A percentile compares a stretch with the other conserved stretches of the same genome.
Evolutionary conservation across 331 rosid species (phyloP).

Genomic region (Phaseolus coccineus): DNA sequence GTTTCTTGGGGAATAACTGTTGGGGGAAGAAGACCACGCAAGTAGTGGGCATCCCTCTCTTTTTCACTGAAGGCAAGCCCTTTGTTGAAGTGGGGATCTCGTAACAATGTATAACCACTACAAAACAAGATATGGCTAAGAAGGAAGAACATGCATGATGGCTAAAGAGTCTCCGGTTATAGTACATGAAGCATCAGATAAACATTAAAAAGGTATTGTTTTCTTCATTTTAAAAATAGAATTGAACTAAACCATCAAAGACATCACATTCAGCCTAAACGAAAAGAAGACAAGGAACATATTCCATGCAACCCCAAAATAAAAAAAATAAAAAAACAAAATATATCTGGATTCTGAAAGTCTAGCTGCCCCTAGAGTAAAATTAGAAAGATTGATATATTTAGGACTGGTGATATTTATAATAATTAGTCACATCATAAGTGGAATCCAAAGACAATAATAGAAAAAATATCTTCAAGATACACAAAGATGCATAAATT

Average conservation of each 20-base stretch:
- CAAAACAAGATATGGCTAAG: constrained; percentile 31
- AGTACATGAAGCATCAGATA: constrained; percentile 2
- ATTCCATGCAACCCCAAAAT: background rate
- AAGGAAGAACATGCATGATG: constrained; percentile 27
- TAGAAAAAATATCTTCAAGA: background rate
- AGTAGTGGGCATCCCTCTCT: constrained; percentile 97
- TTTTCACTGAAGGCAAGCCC: constrained; percentile 94
- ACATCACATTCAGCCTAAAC: constrained; percentile 23
- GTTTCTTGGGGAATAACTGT: constrained; percentile 76
- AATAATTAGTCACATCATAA: background rate
- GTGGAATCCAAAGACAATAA: constrained; percentile 2
- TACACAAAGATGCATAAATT: constrained; percentile 21
- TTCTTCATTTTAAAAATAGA: constrained; percentile 12
- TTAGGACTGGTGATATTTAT: background rate
- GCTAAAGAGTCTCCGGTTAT: background rate
- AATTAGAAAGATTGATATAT: constrained; percentile 3
- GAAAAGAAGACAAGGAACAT: background rate
- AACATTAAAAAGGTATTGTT: background rate
- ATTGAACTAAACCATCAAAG: background rate
- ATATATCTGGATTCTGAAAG: constrained; percentile 5
- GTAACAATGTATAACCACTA: constrained; percentile 89
- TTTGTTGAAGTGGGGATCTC: constrained; percentile 96
- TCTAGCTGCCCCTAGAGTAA: background rate
- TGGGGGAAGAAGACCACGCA: constrained; percentile 99
- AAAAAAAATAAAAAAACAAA: background rate